These are phyloP conservation scores for Extremus antarcticus DNA, from an alignment of 495 filamentous ascomycete genomes.

Conservation along the genomic window DNA sequence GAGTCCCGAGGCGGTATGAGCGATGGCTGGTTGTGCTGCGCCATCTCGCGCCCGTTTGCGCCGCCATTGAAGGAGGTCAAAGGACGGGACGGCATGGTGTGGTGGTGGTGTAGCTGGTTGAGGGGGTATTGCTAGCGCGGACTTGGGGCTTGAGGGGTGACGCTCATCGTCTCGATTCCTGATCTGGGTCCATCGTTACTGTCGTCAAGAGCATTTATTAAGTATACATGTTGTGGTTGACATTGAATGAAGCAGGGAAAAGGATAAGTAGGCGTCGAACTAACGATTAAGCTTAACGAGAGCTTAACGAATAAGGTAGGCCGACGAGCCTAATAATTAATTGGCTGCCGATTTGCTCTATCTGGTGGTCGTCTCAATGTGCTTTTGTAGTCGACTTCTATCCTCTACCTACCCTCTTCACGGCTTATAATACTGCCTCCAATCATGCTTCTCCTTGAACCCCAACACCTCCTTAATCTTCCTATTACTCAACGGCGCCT, in stretches of 20 bases:
- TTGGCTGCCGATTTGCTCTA: too few relatives aligned
- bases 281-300: too few relatives aligned
- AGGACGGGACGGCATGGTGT: background rate
- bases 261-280: background rate
- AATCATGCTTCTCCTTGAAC: slow-evolving; percentile 46
- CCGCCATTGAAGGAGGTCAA: background rate
- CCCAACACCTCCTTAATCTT: slow-evolving; percentile 50
- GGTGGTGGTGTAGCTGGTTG: background rate
- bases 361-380: too few relatives aligned
- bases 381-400: too few relatives aligned
- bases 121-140: too few relatives aligned
- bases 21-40: background rate
- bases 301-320: too few relatives aligned
- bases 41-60: background rate
- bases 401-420: background rate
- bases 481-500: slow-evolving; percentile 47
- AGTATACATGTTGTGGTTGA: too few relatives aligned
- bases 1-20: slow-evolving; percentile 61
- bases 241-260: background rate
- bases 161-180: too few relatives aligned
- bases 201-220: too few relatives aligned
- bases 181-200: too few relatives aligned
- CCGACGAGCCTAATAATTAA: too few relatives aligned
- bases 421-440: slow-evolving; percentile 34
- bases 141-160: too few relatives aligned